phyloP scores from a whole-genome alignment of 108 stramenopile species.

The Parmales sp. region DNA sequence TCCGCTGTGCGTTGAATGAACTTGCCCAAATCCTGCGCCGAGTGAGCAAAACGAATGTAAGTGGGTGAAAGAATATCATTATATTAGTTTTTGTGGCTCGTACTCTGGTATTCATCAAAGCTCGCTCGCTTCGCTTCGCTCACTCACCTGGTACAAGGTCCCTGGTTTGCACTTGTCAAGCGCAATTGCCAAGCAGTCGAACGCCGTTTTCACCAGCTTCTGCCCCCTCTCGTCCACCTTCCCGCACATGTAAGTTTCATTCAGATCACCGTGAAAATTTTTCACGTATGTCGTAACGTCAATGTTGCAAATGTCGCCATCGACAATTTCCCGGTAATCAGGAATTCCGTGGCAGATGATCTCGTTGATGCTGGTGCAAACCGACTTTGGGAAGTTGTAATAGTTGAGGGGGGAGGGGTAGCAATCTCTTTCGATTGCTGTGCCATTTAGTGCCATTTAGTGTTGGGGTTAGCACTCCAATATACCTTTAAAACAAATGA shows the following conservation, averaged over 20 bases:
- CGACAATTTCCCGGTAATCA: conserved; percentile 74
- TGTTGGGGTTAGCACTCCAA: no score
- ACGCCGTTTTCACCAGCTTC: conserved; percentile 62
- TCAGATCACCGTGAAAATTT: conserved; percentile 93
- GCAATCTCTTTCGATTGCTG: conserved; percentile 71
- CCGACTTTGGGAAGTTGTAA: conserved; percentile 90
- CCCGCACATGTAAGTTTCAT: conserved; percentile 91
- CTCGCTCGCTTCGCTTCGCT: no score
- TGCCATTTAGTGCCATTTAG: conserved; percentile 89
- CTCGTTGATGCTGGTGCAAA: conserved; percentile 96
- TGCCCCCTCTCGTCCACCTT: conserved; percentile 71
- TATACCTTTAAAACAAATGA: no score
- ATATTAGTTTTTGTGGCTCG: no score
- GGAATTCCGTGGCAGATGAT: conserved; percentile 91
- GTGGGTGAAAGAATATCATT: no score
- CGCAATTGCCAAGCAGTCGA: conserved; percentile 59
- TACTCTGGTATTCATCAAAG: no score
- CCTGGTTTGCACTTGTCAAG: conserved; percentile 71
- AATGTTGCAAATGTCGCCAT: conserved; percentile 96
- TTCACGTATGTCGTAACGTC: conserved; percentile 85
- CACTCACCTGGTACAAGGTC: conserved; percentile 69
- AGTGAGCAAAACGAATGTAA: no score
- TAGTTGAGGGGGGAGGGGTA: conserved; percentile 98
- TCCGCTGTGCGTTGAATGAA: conserved; percentile 63
- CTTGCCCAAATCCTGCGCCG: conserved; percentile 83